Percentiles rank a stretch among this genome's conserved stretches.
These are phyloP conservation scores for Tuber calosporum DNA, from an alignment of 495 filamentous ascomycete genomes.

Conservation along the genomic window DNA sequence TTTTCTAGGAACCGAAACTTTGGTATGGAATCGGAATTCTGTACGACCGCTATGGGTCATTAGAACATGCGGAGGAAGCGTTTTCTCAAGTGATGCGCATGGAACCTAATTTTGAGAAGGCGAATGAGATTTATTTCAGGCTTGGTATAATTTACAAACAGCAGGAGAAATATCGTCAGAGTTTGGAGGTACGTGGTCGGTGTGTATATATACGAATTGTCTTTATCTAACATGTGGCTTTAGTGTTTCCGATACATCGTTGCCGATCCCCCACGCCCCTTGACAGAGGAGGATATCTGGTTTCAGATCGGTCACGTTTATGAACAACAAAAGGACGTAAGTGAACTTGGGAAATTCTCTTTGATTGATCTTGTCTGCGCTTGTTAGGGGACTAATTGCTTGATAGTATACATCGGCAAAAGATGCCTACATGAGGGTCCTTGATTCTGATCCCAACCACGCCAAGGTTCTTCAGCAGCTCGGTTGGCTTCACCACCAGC, in stretches of 20 bases:
- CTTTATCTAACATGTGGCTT: constrained; percentile 37
- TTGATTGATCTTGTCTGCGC: constrained; percentile 28
- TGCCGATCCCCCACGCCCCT: constrained; percentile 77
- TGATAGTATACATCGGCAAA: constrained; percentile 85
- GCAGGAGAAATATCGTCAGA: constrained; percentile 86
- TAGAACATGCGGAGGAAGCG: constrained; percentile 96
- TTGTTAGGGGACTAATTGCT: constrained; percentile 31
- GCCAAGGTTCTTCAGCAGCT: constrained; percentile 98
- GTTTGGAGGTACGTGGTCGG: constrained; percentile 65
- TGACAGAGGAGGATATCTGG: constrained; percentile 99
- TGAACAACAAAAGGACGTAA: constrained; percentile 96
- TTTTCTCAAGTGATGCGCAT: constrained; percentile 99
- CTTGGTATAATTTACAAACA: constrained; percentile 99
- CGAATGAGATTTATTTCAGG: constrained; percentile 98
- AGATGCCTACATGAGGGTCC: constrained; percentile 79
- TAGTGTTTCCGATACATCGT: constrained; percentile 99
- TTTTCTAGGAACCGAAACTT: constrained; percentile 85
- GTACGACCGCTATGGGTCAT: constrained; percentile 92
- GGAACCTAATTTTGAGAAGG: constrained; percentile 97
- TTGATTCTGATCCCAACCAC: constrained; percentile 91
- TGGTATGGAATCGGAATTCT: constrained; percentile 99
- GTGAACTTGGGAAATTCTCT: constrained; percentile 42
- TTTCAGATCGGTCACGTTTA: constrained; percentile 99
- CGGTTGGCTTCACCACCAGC: constrained; percentile 95
- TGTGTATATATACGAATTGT: constrained; percentile 13